Conservation (phyloP, 371 early-diverging fungal genomes). For the Mortierella sp. region DNA sequence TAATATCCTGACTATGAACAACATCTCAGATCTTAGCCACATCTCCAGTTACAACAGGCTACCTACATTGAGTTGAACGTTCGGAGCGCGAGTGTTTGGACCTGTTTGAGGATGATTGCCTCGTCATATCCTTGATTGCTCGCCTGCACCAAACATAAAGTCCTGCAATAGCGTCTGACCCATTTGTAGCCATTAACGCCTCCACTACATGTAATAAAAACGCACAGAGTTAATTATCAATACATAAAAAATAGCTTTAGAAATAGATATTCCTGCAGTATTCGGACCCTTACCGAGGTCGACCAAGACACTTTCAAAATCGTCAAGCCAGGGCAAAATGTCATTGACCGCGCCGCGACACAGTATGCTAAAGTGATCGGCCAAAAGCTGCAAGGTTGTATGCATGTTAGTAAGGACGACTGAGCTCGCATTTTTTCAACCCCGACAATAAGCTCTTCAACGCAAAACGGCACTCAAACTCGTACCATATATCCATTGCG, state of each 20-base stretch:
- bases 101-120: conserved; percentile 33
- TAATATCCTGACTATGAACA: not conserved
- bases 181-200: conserved; percentile 29
- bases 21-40: not conserved
- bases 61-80: conserved; percentile 41
- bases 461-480: not conserved
- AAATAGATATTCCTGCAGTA: not conserved
- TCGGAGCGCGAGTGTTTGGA: conserved; percentile 52
- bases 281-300: conserved; percentile 39
- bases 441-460: not conserved
- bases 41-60: not conserved
- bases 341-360: conserved; percentile 46
- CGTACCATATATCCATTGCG: conserved; percentile 61
- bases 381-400: conserved; percentile 23
- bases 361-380: conserved; percentile 36
- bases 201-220: conserved; percentile 27
- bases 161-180: conserved; percentile 47
- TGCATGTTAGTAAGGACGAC: not conserved
- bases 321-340: conserved; percentile 48
- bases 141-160: conserved; percentile 51
- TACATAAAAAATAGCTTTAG: not conserved
- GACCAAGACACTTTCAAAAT: conserved; percentile 43
- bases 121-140: conserved; percentile 54
- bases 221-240: not conserved
- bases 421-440: not conserved